Evolutionary conservation across 2,329 filamentous ascomycete genomes (phyloP), one percentile per base, ranked within the genome.

Genomic region (Verticillium nubilum): DNA sequence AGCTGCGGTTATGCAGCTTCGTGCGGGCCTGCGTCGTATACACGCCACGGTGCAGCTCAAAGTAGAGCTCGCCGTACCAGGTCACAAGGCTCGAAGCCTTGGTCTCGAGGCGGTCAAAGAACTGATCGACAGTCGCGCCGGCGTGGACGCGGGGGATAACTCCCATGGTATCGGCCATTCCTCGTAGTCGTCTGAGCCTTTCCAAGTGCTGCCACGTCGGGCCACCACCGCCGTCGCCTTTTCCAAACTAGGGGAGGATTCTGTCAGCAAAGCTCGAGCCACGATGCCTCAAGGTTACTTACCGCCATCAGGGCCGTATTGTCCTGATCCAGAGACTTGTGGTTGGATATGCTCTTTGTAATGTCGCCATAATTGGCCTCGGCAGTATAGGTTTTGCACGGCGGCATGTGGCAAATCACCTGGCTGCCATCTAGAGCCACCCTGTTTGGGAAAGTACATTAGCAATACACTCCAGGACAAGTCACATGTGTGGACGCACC

Each of bases 11-110:
- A 70, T 87, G 86, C 58, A 79, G 76, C 73, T 89, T 89, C 73
- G 87, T 89, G 69, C 88, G 86, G 35, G 86, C 83, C 68, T 89
- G 85, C 0, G 86, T 88, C 1, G 86, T 89, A 70, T 89, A 89
- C 19, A 85, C 87, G 19, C 86, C 86, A 50, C 86, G 83, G 66
- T 89, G 86, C 7, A 89, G 76, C 67, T 89, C 86, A 64, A 89
- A 87, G 72, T 89, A 89, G 2, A 89, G 76, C 71, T 89, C 86
- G 27, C 86, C 86, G 67, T 88, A 87, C 86, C 86, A 89, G 0
- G 86, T 89, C 25, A 85, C 81, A 50, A 87, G 82, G 23, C 86
- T 75, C 0, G 80, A 84, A 15, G 79, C 78, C 67, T 84, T 86
- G 68, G 82, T 78, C 69, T 89, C 84, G 1, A 89, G 72, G 19